Base-by-base conservation (phyloP, 495 filamentous ascomycete genomes). In the Penicillium riverlandense region DNA sequence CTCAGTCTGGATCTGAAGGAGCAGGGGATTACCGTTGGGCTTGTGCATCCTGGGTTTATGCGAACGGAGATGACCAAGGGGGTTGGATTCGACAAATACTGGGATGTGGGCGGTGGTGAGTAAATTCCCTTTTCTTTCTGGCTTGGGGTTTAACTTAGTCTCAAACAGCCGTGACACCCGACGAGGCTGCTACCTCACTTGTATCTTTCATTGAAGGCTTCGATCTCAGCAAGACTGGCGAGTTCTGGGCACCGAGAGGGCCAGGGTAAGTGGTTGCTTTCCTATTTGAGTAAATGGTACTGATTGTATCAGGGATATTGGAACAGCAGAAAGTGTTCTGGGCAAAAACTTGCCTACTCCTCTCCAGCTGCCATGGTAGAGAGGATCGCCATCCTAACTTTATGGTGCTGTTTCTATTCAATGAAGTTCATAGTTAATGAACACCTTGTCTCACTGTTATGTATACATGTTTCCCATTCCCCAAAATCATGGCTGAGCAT, bases 11-110 rank as follows among this genome's bases (percentile, higher is more conserved):
- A 88, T 56, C 59, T 88, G 14, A 80, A 82, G 57, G 69, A 75
- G 0, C 66, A 79, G 35, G 78, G 72, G 0, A 72, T 88, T 39
- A 71, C 81, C 2, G 77, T 88, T 8, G 80, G 74, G 6, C 64
- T 86, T 40, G 70, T 87, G 13, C 84, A 88, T 59, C 83, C 84
- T 4, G 82, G 83, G 0, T 86, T 86, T 56, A 85, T 88, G 82
- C 64, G 83, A 38, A 86, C 83, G 12, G 80, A 86, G 53, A 84
- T 86, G 80, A 86, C 83, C 6, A 76, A 69, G 49, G 64, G 75
- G 3, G 83, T 86, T 22, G 83, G 79, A 8, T 86, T 85, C 53
- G 83, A 87, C 54, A 75, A 84, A 53, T 85, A 69, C 50, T 85
- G 78, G 75, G 81, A 85, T 59, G 67, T 54, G 32, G 81, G 80